Evolutionary conservation across 306 rosid genomes (phyloP).

Genomic region (Vachellia collinsii): DNA sequence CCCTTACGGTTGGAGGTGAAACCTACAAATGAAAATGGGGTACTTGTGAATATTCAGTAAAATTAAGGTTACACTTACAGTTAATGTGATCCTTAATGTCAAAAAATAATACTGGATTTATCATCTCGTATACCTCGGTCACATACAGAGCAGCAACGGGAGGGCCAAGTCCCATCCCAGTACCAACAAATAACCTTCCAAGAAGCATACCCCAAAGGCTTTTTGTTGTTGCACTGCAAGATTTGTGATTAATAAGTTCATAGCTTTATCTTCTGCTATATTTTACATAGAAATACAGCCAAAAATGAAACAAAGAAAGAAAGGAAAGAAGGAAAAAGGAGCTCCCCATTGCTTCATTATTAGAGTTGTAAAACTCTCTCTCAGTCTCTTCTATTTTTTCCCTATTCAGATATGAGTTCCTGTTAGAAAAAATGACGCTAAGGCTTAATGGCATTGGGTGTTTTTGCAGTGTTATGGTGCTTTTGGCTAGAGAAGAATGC

Average conservation of each 20-base stretch:
- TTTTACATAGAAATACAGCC: not conserved
- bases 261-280: constrained; percentile 30
- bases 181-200: constrained; percentile 85
- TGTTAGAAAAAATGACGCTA: not conserved
- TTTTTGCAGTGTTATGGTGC: not conserved
- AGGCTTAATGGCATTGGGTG: not conserved
- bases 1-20: constrained; percentile 79
- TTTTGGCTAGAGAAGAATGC: not conserved
- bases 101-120: constrained; percentile 28
- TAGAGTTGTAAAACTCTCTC: constrained; percentile 19
- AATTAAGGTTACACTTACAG: constrained; percentile 5
- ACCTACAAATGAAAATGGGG: constrained; percentile 53
- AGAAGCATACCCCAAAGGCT: constrained; percentile 84
- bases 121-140: constrained; percentile 61
- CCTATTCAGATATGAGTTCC: constrained; percentile 6
- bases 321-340: constrained; percentile 1
- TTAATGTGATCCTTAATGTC: constrained; percentile 17
- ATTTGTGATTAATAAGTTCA: constrained; percentile 32
- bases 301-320: not conserved
- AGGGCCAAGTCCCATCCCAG: constrained; percentile 90
- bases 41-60: constrained; percentile 9
- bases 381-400: constrained; percentile 24
- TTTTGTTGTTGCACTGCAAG: constrained; percentile 68
- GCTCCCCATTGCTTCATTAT: not conserved
- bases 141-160: constrained; percentile 85